A percentile compares a stretch with the other conserved stretches of the same genome.
Evolutionary conservation across 2,329 filamentous ascomycete genomes (phyloP).

Genomic region (Gaeumannomyces tritici): DNA sequence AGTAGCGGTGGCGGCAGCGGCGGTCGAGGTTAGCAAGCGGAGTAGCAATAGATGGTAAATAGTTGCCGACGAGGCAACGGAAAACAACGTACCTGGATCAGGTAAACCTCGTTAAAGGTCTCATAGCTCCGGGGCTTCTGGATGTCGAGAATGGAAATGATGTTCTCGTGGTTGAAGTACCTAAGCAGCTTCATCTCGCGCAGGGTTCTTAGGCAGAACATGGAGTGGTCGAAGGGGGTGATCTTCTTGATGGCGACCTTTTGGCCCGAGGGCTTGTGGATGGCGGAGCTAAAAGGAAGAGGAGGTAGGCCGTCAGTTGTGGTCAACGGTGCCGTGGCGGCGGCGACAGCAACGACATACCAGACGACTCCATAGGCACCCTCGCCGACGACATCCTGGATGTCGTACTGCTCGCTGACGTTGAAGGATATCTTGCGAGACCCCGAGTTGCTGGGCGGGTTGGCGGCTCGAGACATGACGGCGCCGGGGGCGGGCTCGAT

Average conservation of each 20-base stretch:
- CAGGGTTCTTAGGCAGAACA: conserved; percentile 93
- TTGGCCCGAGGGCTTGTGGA: conserved; percentile 95
- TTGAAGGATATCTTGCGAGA: conserved; percentile 99
- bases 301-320: background rate
- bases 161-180: conserved; percentile 99
- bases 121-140: conserved; percentile 97
- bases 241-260: conserved; percentile 99
- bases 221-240: conserved; percentile 96
- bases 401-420: conserved; percentile 98
- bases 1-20: background rate
- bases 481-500: background rate
- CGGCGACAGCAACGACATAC: conserved; percentile 44
- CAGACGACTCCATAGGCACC: conserved; percentile 98
- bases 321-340: background rate
- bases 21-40: conserved; percentile 9
- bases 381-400: conserved; percentile 98
- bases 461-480: conserved; percentile 46
- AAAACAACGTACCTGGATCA: conserved; percentile 84
- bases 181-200: conserved; percentile 98
- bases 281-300: conserved; percentile 60
- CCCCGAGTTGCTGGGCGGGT: conserved; percentile 44
- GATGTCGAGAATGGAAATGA: conserved; percentile 98
- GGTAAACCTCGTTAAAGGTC: conserved; percentile 93
- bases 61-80: background rate
- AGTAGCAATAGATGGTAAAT: background rate